phyloP scores from a whole-genome alignment of 371 early-diverging fungal species.

The Fennellomyces sp. region DNA sequence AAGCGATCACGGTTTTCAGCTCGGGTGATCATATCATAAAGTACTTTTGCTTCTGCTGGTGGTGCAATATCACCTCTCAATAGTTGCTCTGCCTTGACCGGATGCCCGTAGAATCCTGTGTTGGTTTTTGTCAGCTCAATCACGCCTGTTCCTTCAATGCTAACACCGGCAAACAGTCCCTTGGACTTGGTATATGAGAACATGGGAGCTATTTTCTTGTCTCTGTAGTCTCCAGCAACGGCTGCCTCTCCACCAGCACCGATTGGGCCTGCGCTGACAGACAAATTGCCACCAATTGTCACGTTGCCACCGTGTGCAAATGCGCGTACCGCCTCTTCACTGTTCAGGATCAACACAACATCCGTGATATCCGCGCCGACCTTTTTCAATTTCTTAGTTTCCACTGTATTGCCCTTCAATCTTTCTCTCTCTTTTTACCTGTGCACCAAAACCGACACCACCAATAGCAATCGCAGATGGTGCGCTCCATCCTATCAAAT shows the following conservation, averaged over 20 bases:
- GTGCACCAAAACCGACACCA: conserved; percentile 75
- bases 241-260: conserved; percentile 81
- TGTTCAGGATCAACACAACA: conserved; percentile 78
- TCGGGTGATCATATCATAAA: conserved; percentile 41
- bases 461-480: conserved; percentile 62
- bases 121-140: conserved; percentile 60
- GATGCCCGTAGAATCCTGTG: conserved; percentile 51
- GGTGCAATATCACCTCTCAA: conserved; percentile 35
- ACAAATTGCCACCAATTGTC: conserved; percentile 69
- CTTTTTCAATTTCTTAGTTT: too few relatives aligned
- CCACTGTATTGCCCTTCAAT: too few relatives aligned
- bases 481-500: conserved; percentile 55
- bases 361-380: conserved; percentile 89
- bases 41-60: conserved; percentile 24
- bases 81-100: conserved; percentile 53
- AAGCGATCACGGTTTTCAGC: conserved; percentile 48
- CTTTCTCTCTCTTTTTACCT: too few relatives aligned
- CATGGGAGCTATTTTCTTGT: conserved; percentile 48
- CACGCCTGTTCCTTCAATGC: conserved; percentile 60
- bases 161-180: conserved; percentile 76
- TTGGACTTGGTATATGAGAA: conserved; percentile 74
- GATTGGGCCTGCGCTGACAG: conserved; percentile 79
- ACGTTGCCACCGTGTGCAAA: conserved; percentile 77
- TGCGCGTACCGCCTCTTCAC: conserved; percentile 78
- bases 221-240: conserved; percentile 56